Conservation (phyloP, 2,329 filamentous ascomycete genomes). For the Diaporthe sp. region DNA sequence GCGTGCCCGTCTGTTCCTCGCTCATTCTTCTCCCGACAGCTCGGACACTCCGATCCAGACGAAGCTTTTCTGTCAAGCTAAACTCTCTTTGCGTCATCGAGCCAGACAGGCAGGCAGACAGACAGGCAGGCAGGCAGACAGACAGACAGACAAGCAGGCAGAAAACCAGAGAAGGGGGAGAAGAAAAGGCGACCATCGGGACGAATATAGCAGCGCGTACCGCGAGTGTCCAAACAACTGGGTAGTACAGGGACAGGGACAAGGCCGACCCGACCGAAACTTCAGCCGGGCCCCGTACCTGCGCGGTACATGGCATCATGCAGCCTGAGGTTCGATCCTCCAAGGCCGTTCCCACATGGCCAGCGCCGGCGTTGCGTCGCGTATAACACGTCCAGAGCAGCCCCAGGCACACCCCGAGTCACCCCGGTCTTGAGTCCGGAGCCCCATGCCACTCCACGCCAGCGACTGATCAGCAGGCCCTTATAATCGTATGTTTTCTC, state of each 20-base stretch:
- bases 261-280: slow-evolving; percentile 15
- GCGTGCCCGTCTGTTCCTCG: neutral
- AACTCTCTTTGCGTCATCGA: neutral
- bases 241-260: slow-evolving; percentile 1
- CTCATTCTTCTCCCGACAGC: slow-evolving; percentile 2
- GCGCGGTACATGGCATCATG: slow-evolving; percentile 24
- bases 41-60: slow-evolving; percentile 19
- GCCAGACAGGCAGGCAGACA: neutral
- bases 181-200: neutral
- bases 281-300: slow-evolving; percentile 18
- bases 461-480: slow-evolving; percentile 32
- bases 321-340: slow-evolving; percentile 4
- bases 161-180: neutral
- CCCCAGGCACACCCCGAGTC: slow-evolving; percentile 19
- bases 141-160: too few relatives aligned
- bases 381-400: slow-evolving; percentile 11
- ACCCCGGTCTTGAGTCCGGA: slow-evolving; percentile 26
- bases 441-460: slow-evolving; percentile 31
- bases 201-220: slow-evolving; percentile 23
- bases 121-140: neutral
- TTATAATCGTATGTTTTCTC: slow-evolving; percentile 37
- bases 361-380: slow-evolving; percentile 8
- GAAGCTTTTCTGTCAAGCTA: slow-evolving; percentile 12
- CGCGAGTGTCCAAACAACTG: neutral
- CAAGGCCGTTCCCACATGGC: slow-evolving; percentile 26